Percentiles rank a stretch among this genome's conserved stretches.
phyloP scores from a whole-genome alignment of 148 eudicot genomes.

The Oxyria digyna region DNA sequence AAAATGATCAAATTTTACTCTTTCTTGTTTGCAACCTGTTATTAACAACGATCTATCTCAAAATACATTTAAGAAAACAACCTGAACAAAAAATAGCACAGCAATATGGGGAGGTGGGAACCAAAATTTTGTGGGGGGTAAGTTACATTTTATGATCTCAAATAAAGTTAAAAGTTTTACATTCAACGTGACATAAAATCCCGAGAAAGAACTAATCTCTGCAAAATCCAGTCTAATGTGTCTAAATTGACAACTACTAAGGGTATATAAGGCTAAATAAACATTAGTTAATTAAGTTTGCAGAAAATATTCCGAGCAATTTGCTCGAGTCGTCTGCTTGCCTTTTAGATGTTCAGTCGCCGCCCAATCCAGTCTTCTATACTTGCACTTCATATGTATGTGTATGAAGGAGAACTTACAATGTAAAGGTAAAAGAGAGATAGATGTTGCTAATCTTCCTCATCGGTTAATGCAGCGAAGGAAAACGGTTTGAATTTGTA shows the following conservation, averaged over 20 bases:
- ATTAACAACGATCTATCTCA: not conserved
- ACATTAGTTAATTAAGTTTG: not conserved
- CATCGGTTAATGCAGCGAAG: slow-evolving; percentile 67
- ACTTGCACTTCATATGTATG: slow-evolving; percentile 8
- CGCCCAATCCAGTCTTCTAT: not conserved
- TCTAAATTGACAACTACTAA: not conserved
- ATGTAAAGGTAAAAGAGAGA: not conserved
- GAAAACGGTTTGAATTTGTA: slow-evolving; percentile 91
- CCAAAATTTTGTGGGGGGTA: no score
- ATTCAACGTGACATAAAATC: not conserved
- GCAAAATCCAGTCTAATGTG: slow-evolving; percentile 5
- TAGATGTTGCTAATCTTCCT: slow-evolving; percentile 47
- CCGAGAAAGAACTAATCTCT: not conserved
- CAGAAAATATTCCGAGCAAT: not conserved
- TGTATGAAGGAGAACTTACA: slow-evolving; percentile 9
- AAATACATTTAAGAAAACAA: no score
- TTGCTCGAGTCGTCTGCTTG: not conserved
- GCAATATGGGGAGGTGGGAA: not conserved
- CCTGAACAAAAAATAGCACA: not conserved
- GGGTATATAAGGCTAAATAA: not conserved
- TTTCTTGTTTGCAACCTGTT: not conserved
- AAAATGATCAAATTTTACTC: no score
- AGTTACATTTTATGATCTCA: not conserved
- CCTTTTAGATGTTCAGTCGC: not conserved
- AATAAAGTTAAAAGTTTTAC: not conserved